Evolutionary conservation across 768 basidiomycete species (phyloP), one percentile per base, ranked within the genome.

Genomic region (Pleurotus sapidus): DNA sequence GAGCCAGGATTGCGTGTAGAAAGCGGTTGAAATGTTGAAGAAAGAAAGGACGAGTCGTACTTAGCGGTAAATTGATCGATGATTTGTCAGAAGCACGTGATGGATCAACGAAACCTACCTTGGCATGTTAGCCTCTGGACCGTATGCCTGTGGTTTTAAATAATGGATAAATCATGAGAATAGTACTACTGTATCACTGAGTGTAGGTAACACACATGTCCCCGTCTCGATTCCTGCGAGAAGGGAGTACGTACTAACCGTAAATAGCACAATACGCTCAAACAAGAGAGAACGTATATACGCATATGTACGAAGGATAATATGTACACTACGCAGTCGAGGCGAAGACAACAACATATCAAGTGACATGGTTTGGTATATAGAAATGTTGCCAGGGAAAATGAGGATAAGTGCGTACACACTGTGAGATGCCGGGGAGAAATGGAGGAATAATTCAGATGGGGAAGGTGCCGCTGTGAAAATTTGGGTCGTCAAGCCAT

Each of bases 261-360:
- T 48, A 20, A 20, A 45, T 7, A 45, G 46, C 24, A 48, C 24
- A 25, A 25, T 24, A 48, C 46, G 24, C 46, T 24, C 15, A 27
- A 18, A 24, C 24, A 25, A 24, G 18, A 48, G 24, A 4, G 23
- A 24, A 48, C n/a, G 23, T 42, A 42, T 18, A 39, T 23, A 25
- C 25, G 23, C 24, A n/a, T 54, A 54, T 54, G 51, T 54, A 54
- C 51, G 51, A 54, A 51, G 49, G 49, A n/a, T 51, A 38, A 34
- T 37, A 54, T 54, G 51, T 48, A 48, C 46, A 48, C 24, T 37
- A 42, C 30, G 20, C 37, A 17, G 38, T 17, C 20, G 49, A 51
- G 51, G 42, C 51, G 38, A 20, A 42, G 30, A 54, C 51, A 18
- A 54, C 51, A 37, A 54, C 51, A 51, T 17, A 54, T 54, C n/a